phyloP scores from a whole-genome alignment of 495 filamentous ascomycete species.

The Parathielavia appendiculata region DNA sequence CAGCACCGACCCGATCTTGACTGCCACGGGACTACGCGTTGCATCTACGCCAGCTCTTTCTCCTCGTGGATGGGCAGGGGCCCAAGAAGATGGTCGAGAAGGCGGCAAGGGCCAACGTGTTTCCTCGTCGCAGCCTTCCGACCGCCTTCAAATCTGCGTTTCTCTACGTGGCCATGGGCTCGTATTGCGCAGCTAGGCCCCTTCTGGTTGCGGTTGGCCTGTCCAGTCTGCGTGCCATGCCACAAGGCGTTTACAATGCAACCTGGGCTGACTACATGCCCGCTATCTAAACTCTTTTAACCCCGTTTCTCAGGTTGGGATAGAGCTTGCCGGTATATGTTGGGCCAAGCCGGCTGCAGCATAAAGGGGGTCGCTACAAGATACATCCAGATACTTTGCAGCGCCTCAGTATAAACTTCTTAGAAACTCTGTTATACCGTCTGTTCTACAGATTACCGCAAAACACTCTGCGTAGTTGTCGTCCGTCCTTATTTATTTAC shows the following conservation, averaged over 20 bases:
- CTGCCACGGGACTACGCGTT: not conserved
- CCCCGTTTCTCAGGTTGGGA: too few relatives aligned
- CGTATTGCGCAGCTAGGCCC: not conserved
- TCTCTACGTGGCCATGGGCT: not conserved
- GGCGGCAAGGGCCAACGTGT: not conserved
- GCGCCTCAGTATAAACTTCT: too few relatives aligned
- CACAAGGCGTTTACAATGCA: not conserved
- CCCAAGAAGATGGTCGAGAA: not conserved
- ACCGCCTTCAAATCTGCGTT: not conserved
- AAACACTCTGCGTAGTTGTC: too few relatives aligned
- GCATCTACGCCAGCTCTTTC: not conserved
- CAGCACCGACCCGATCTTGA: not conserved
- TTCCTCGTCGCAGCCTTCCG: not conserved
- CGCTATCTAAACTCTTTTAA: not conserved
- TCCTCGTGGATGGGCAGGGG: not conserved
- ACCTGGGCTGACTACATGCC: conserved; percentile 1
- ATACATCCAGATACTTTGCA: too few relatives aligned
- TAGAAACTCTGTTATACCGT: too few relatives aligned
- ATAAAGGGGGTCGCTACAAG: too few relatives aligned
- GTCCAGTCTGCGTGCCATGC: conserved; percentile 8
- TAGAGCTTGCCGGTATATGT: too few relatives aligned
- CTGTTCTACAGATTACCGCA: too few relatives aligned
- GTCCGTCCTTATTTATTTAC: too few relatives aligned
- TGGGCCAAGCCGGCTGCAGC: too few relatives aligned
- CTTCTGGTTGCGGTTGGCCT: not conserved